Percentiles rank a stretch among this genome's conserved stretches.
phyloP scores from a whole-genome alignment of 2,329 filamentous ascomycete genomes.

The Shiraia sp. region DNA sequence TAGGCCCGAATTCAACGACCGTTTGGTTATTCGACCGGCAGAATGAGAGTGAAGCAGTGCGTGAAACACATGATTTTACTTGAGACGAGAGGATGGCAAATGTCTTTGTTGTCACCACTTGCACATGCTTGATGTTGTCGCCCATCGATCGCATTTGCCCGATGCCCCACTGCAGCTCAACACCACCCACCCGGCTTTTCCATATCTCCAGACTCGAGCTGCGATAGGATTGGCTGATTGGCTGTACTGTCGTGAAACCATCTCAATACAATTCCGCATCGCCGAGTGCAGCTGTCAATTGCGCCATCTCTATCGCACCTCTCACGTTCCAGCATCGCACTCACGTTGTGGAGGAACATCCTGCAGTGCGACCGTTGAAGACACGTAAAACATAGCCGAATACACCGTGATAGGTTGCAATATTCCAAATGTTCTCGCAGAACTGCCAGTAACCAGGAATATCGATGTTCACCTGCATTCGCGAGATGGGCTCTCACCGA shows the following conservation, averaged over 20 bases:
- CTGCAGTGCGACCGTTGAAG: constrained; percentile 2
- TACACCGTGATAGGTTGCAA: neutral
- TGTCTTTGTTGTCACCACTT: constrained; percentile 1
- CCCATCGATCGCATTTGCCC: too few species aligned
- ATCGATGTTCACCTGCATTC: constrained; percentile 9
- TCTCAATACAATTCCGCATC: neutral
- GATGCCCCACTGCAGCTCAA: too few species aligned
- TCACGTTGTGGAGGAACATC: neutral
- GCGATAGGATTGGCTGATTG: too few species aligned
- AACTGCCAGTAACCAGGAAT: constrained; percentile 1
- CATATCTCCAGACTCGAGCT: too few species aligned
- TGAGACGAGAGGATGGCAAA: too few species aligned
- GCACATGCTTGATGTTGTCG: too few species aligned
- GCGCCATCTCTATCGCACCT: neutral
- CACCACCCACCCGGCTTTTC: too few species aligned
- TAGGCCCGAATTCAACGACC: too few species aligned
- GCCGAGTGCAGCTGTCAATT: constrained; percentile 2
- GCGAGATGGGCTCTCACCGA: constrained; percentile 26
- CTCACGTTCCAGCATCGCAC: constrained; percentile 1
- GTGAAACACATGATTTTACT: too few species aligned
- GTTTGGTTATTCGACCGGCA: too few species aligned
- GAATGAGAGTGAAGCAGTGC: neutral
- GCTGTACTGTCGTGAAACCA: neutral
- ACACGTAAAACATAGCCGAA: neutral
- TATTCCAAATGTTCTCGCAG: neutral